Base-by-base conservation (phyloP, 2,329 filamentous ascomycete genomes). In the Byssothecium circinans region DNA sequence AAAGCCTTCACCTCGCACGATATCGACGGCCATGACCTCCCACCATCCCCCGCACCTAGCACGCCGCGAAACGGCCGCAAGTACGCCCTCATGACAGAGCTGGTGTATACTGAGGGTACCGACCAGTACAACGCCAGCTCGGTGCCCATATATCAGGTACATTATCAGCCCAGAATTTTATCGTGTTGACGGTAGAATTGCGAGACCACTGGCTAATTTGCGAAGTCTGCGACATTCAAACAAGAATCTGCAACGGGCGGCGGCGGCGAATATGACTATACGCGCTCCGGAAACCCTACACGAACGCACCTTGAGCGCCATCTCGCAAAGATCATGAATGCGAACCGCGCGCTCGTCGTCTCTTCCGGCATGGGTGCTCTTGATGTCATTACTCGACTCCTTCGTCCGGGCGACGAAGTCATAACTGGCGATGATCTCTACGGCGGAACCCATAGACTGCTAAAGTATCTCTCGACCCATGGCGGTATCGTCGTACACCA, bases 311-410 rank as follows among this genome's bases (percentile, higher is more conserved):
- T 99, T 54, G 94, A 99, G 77, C 85, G 92, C 49, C 94, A 99
- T 73, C 79, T 99, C 62, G 94, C 95, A 66, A 99, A 99, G 82
- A 95, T 99, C 70, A 99, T 99, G 95, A 91, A 89, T 61, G 94
- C 94, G 37, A 85, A 85, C 63, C 88, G 95, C 47, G 89, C 90
- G 8, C 82, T 99, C 41, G 92, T 95, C 40, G 92, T 97, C 36
- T 91, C 91, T 44, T 97, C 92, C 1, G 94, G 94, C 48, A 99
- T 99, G 94, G 94, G 91, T 43, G 94, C 94, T 19, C 78, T 97
- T 64, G 94, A 99, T 73, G 92, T 99, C 55, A 96, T 99, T 59
- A 95, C 91, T 14, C 86, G 94, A 44, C 78, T 97, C 12, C 79
- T 99, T 41, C 85, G 88, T 50, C 92, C 94, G 0, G 94, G 94